Evolutionary conservation across 2,329 filamentous ascomycete genomes (phyloP).

Genomic region (Scedosporium apiospermum): DNA sequence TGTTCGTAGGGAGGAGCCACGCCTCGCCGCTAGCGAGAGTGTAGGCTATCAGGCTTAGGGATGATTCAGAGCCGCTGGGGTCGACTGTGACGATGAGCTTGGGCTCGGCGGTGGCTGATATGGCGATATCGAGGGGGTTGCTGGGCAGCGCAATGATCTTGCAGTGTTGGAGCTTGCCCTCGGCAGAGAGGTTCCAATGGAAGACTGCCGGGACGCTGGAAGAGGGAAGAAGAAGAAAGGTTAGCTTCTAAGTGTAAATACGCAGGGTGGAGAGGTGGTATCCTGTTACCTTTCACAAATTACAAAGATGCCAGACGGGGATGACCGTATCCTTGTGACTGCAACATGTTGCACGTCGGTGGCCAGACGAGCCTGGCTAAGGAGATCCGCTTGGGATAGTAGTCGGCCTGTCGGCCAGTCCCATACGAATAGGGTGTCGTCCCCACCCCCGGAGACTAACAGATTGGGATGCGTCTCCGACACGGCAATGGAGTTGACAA

Average conservation of each 20-base stretch:
- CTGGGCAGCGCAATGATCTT: slow-evolving; percentile 45
- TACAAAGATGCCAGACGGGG: slow-evolving; percentile 21
- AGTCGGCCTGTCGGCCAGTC: slow-evolving; percentile 57
- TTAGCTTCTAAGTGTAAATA: not conserved
- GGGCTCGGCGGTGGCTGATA: slow-evolving; percentile 15
- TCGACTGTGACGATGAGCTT: slow-evolving; percentile 32
- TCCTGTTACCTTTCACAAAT: slow-evolving; percentile 32
- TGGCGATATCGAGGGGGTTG: slow-evolving; percentile 50
- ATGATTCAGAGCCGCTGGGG: slow-evolving; percentile 15
- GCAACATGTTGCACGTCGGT: slow-evolving; percentile 25
- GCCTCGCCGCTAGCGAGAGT: not conserved
- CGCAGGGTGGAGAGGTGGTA: not conserved
- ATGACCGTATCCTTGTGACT: slow-evolving; percentile 24
- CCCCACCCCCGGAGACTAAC: slow-evolving; percentile 80
- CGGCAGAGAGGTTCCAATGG: slow-evolving; percentile 42
- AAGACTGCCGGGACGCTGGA: slow-evolving; percentile 58
- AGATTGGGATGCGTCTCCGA: slow-evolving; percentile 44
- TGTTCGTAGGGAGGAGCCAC: not conserved
- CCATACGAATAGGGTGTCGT: slow-evolving; percentile 72
- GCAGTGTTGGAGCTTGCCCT: slow-evolving; percentile 39
- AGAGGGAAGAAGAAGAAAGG: slow-evolving; percentile 15
- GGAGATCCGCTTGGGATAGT: slow-evolving; percentile 44
- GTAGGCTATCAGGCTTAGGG: slow-evolving; percentile 13
- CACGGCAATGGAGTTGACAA: slow-evolving; percentile 68
- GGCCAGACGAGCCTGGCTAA: slow-evolving; percentile 29